These are phyloP conservation scores for Solanum dulcamara DNA, from an alignment of 257 asterid genomes.

Conservation along the genomic window DNA sequence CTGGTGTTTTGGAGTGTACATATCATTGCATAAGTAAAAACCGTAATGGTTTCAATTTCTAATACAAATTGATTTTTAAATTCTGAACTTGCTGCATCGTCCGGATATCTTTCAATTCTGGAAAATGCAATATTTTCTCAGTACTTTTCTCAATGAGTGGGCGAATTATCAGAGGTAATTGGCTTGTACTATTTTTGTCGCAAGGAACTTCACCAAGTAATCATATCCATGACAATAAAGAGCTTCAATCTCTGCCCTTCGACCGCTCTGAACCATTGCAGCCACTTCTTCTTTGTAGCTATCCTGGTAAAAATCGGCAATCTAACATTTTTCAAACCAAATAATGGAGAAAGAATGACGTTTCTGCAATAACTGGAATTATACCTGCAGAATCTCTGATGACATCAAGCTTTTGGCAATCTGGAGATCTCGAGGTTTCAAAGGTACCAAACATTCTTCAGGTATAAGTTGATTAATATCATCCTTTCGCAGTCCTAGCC, in stretches of 20 bases:
- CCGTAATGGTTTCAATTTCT: too few species aligned
- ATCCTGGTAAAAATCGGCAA: slow-evolving; percentile 25
- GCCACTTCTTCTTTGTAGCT: slow-evolving; percentile 71
- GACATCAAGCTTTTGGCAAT: slow-evolving; percentile 64
- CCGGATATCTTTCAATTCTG: background rate
- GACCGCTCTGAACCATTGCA: slow-evolving; percentile 52
- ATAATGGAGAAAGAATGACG: background rate
- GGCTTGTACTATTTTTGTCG: slow-evolving; percentile 70
- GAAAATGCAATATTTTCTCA: background rate
- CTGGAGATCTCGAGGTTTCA: slow-evolving; percentile 66
- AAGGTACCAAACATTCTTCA: slow-evolving; percentile 52
- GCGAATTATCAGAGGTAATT: slow-evolving; percentile 19
- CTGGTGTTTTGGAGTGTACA: background rate
- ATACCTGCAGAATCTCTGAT: slow-evolving; percentile 65
- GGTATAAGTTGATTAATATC: slow-evolving; percentile 63
- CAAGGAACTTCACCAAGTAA: slow-evolving; percentile 54
- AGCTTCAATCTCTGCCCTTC: slow-evolving; percentile 86
- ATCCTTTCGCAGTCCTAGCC: slow-evolving; percentile 87
- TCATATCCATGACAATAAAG: slow-evolving; percentile 78
- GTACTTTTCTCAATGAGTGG: background rate
- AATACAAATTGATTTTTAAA: background rate
- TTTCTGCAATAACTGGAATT: background rate
- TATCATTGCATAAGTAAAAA: background rate
- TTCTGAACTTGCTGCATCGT: background rate
- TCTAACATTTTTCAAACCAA: background rate